A percentile compares a stretch with the other conserved stretches of the same genome.
Evolutionary conservation across 305 asterid genomes (phyloP).

Genomic region (Fraxinus angustifolia): DNA sequence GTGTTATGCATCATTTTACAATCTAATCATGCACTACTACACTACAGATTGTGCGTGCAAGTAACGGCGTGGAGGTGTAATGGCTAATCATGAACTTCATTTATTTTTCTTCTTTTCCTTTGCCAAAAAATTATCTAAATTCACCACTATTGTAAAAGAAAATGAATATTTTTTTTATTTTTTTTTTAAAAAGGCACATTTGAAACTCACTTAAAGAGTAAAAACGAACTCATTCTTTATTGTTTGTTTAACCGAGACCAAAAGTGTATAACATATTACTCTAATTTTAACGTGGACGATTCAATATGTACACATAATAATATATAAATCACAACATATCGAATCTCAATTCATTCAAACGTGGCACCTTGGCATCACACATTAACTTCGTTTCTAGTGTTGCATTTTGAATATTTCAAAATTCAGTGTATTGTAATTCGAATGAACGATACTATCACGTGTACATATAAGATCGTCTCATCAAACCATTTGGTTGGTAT

Average conservation of each 20-base stretch:
- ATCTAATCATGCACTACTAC: conserved; percentile 30
- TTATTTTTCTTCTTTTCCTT: not conserved
- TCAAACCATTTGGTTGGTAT: too few relatives aligned
- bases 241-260: not conserved
- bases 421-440: not conserved
- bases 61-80: not conserved
- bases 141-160: not conserved
- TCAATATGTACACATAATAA: not conserved
- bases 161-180: too few relatives aligned
- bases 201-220: not conserved
- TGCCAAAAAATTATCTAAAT: not conserved
- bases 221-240: not conserved
- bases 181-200: too few relatives aligned
- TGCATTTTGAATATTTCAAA: too few relatives aligned
- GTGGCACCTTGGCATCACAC: not conserved
- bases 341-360: not conserved
- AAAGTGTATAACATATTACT: not conserved
- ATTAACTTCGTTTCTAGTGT: not conserved
- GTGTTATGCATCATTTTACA: not conserved
- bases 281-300: not conserved
- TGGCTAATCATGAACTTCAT: not conserved
- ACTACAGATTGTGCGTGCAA: conserved; percentile 41
- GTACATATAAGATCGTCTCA: not conserved
- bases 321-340: not conserved
- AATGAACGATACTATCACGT: not conserved